A percentile compares a stretch with the other conserved stretches of the same genome.
Evolutionary conservation across 768 basidiomycete genomes (phyloP).

Genomic region (Lactarius vividus): DNA sequence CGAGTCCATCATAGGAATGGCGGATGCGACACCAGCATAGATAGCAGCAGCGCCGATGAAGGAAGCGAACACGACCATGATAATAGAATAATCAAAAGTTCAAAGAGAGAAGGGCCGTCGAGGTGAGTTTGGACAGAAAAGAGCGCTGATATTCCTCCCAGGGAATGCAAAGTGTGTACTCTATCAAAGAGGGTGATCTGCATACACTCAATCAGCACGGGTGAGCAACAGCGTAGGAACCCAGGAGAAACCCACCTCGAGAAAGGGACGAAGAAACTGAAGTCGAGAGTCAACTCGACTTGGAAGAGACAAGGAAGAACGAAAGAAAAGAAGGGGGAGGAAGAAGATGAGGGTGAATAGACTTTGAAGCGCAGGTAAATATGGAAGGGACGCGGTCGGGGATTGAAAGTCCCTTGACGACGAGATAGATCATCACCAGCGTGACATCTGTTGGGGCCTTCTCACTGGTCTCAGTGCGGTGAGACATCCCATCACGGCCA

Average conservation of each 20-base stretch:
- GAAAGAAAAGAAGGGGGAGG: conserved; percentile 34
- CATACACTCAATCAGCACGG: conserved; percentile 3
- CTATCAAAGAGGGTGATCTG: conserved; percentile 76
- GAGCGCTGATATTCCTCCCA: conserved; percentile 55
- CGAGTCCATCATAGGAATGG: conserved; percentile 46
- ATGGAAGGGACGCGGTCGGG: conserved; percentile 22
- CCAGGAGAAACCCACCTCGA: conserved; percentile 27
- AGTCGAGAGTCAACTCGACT: conserved; percentile 71
- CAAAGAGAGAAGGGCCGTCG: conserved; percentile 41
- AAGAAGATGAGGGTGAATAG: conserved; percentile 3
- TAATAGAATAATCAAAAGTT: conserved; percentile 37
- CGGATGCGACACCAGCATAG: conserved; percentile 50
- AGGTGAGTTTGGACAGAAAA: conserved; percentile 42
- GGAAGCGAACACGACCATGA: conserved; percentile 61
- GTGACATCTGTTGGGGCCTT: too few relatives aligned
- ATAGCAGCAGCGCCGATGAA: conserved; percentile 54
- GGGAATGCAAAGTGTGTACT: conserved; percentile 54
- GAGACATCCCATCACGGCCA: background rate
- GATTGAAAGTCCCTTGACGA: conserved; percentile 26
- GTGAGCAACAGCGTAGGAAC: background rate
- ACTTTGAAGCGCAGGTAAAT: conserved; percentile 28
- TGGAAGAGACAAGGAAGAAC: conserved; percentile 39
- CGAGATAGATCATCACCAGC: conserved; percentile 7
- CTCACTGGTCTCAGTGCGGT: background rate
- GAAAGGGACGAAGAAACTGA: conserved; percentile 49